Base-by-base conservation (phyloP, 139 green algal genomes). In the Bryopsis sp. region DNA sequence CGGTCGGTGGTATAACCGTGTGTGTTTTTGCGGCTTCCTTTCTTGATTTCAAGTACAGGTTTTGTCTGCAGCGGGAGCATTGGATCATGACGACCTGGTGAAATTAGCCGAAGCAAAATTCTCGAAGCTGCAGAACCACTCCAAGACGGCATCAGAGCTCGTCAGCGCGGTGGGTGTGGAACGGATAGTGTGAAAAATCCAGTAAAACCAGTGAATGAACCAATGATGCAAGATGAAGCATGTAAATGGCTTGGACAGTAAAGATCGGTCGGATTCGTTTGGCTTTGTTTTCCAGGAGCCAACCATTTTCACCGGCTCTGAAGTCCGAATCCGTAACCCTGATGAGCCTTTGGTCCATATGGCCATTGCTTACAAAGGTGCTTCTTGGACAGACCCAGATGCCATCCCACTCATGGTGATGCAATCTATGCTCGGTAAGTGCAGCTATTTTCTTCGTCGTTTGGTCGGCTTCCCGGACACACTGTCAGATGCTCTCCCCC, bases 331-430 rank as follows among this genome's bases (percentile, higher is more conserved):
- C 76, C 84, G 87, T 33, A 89, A 97, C 67, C 88, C 92, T 4
- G 90, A 99, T 76, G 76, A 88, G 72, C 67, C 85, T 15, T 74
- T 81, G 39, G 78, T 87, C 68, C 79, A 91, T 59, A 81, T 96
- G 58, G 86, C 91, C 3, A 67, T 99, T 34, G 94, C 95, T 1
- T 95, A 97, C 79, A 86, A 96, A 83, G 95, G 95, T 33, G 86
- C 88, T 3, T 79, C 84, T 3, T 98, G 90, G 89, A 90, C 86
- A 8, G 92, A 98, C 81, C 84, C 95, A 24, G 95, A 99, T 81
- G 85, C 84, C 43, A 81, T 98, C n/a, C 80, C 95, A 0, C 84
- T 99, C 43, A 95, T 96, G 95, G 88, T 99, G 64, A 96, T 97
- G 84, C 92, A 96, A 84, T 84, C 78, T 11, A 88, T 94, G 82